Base-by-base conservation (phyloP, 1,284 basidiomycete genomes). In the Acaromyces ingoldii region DNA sequence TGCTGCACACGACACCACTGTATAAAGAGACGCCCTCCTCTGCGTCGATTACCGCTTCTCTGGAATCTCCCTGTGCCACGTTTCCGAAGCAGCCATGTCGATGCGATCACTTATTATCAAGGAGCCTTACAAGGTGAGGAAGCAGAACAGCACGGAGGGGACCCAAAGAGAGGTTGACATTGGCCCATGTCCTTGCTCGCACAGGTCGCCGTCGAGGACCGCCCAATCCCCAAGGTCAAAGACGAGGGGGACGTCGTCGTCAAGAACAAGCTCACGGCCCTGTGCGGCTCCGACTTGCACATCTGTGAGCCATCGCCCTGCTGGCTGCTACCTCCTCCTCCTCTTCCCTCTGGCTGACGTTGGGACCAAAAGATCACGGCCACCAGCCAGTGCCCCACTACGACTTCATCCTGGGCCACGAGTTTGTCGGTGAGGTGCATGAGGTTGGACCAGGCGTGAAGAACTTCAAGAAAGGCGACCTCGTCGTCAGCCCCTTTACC, bases 401-500 rank as follows among this genome's bases (percentile, higher is more conserved):
- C 49, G 66, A 62, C 53, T 66, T 68, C 38, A 38, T 60, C n/a
- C 57, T 70, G 62, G 89, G 90, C 3, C 89, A 92, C 70, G 89
- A 93, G 74, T 85, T 91, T 55, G 81, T 88, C 19, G 89, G 91
- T 22, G 82, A 84, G 70, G 81, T 93, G 19, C 78, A 88, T 28
- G 81, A 83, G 19, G 81, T 89, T 2, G 89, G 89, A 11, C 75
- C 79, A 2, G 85, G 77, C 60, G 89, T 86, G 66, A 66, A 59
- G 2, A 83, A 80, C 9, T 82, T 91, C 62, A 83, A 82, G 56
- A 73, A 87, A 2, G 89, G 89, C 3, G 87, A 91, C 74, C 83
- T 84, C 59, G 87, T 92, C n/a, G 83, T 92, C 13, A 85, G 87
- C 1, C 88, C 91, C 0, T 93, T 92, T 76, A 89, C 88, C 0